A percentile compares a stretch with the other conserved stretches of the same genome.
Conservation (phyloP, 1,284 basidiomycete species). For the Earliella scabrosa region DNA sequence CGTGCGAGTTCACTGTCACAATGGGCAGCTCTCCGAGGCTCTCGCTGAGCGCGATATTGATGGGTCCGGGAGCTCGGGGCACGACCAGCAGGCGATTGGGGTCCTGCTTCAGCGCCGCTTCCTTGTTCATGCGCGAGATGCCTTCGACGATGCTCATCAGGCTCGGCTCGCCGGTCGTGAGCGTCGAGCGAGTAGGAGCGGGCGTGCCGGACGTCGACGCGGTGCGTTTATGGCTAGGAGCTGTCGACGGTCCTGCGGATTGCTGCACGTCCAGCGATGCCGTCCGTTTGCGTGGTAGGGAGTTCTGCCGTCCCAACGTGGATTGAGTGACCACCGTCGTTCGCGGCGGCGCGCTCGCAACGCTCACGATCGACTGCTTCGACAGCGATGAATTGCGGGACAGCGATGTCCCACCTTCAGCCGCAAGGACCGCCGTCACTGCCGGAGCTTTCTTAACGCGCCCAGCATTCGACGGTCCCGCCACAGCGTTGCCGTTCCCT, state of each 20-base stretch:
- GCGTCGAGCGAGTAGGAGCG: constrained; percentile 5
- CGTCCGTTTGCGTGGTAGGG: constrained; percentile 20
- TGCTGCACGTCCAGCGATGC: constrained; percentile 20
- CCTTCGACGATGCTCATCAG: constrained; percentile 73
- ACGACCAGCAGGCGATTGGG: constrained; percentile 35
- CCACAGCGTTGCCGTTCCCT: not conserved
- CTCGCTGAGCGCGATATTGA: constrained; percentile 21
- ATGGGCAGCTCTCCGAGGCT: constrained; percentile 15
- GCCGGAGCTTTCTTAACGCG: constrained; percentile 15
- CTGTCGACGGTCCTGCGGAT: constrained; percentile 1
- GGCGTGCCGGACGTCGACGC: constrained; percentile 16
- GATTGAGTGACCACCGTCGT: constrained; percentile 1
- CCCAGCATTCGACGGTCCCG: not conserved
- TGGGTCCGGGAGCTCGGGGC: constrained; percentile 43
- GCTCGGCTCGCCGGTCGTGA: constrained; percentile 40
- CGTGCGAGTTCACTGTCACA: not conserved
- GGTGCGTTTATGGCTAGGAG: constrained; percentile 21
- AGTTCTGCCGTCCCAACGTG: constrained; percentile 7
- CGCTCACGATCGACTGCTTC: constrained; percentile 30
- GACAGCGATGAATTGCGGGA: constrained; percentile 37
- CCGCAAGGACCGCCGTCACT: not conserved
- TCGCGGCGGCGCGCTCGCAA: constrained; percentile 28
- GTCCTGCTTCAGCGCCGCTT: constrained; percentile 30
- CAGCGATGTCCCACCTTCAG: constrained; percentile 23
- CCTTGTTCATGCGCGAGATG: constrained; percentile 49